Evolutionary conservation across 225 moss, liverwort and hornwort species (phyloP).

Genomic region (Pseudisothecium myosuroides): DNA sequence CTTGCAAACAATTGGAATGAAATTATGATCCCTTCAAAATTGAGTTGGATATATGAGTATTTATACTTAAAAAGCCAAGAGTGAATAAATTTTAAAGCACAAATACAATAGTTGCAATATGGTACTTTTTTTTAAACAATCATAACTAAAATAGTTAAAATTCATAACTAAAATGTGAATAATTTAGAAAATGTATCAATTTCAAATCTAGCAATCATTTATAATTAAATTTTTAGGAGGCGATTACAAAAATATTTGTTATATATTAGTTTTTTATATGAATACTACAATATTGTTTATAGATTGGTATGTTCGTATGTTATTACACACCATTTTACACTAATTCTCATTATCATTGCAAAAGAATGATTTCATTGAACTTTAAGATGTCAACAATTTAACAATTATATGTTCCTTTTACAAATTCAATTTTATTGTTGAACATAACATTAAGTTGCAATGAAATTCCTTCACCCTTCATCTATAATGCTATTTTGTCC

Average conservation of each 20-base stretch:
- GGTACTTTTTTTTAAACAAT: neutral
- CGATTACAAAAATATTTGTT: too few relatives aligned
- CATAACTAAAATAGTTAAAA: too few relatives aligned
- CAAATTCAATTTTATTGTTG: neutral
- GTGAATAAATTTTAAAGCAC: neutral
- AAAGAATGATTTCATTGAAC: neutral
- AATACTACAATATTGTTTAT: rapidly evolving
- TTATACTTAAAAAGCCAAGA: neutral
- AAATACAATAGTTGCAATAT: neutral
- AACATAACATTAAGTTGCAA: neutral
- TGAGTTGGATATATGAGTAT: neutral
- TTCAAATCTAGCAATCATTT: neutral
- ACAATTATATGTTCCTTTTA: neutral
- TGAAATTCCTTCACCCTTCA: neutral
- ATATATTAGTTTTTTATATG: too few relatives aligned
- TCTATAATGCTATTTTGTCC: neutral
- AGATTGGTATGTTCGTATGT: neutral
- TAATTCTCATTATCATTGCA: neutral
- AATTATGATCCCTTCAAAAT: neutral
- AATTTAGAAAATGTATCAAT: too few relatives aligned
- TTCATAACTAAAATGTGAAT: neutral
- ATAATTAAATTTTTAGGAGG: neutral
- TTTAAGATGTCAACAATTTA: neutral
- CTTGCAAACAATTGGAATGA: neutral
- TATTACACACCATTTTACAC: neutral